Evolutionary conservation across 306 rosid species (phyloP).

Genomic region (Prunus mume): DNA sequence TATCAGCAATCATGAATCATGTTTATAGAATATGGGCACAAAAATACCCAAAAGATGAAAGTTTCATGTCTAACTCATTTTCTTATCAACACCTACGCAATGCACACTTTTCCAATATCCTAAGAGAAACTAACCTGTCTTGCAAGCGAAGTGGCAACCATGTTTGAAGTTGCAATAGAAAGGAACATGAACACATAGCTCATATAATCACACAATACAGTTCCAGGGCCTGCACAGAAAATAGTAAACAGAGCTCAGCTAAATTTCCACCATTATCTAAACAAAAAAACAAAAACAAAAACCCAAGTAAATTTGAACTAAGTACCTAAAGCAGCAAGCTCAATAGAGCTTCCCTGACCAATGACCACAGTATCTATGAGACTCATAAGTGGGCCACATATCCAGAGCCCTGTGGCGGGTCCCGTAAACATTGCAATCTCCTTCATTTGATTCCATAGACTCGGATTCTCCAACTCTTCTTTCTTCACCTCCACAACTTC

Average conservation of each 20-base stretch:
- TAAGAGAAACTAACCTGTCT: slow-evolving; percentile 49
- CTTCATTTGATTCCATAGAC: slow-evolving; percentile 66
- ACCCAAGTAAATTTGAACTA: not conserved
- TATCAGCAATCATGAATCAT: not conserved
- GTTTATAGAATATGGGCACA: not conserved
- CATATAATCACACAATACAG: slow-evolving; percentile 81
- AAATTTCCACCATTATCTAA: not conserved
- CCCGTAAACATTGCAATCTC: slow-evolving; percentile 70
- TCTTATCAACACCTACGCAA: not conserved
- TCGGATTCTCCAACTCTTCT: slow-evolving; percentile 38
- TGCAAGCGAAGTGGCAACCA: slow-evolving; percentile 95
- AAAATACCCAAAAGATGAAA: not conserved
- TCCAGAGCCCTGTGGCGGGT: slow-evolving; percentile 84
- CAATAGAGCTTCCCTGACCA: slow-evolving; percentile 88
- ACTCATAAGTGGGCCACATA: slow-evolving; percentile 89
- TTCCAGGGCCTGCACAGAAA: slow-evolving; percentile 67
- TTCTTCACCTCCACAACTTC: slow-evolving; percentile 14
- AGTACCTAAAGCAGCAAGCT: slow-evolving; percentile 92
- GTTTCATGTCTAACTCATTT: not conserved
- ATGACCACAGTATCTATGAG: slow-evolving; percentile 82
- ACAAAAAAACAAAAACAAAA: not conserved
- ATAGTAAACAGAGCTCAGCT: not conserved
- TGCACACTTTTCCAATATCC: not conserved
- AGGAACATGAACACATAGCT: slow-evolving; percentile 89
- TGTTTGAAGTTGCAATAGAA: slow-evolving; percentile 84